These are phyloP conservation scores for Leccinum arenicola DNA, from an alignment of 768 basidiomycete species.

Conservation along the genomic window DNA sequence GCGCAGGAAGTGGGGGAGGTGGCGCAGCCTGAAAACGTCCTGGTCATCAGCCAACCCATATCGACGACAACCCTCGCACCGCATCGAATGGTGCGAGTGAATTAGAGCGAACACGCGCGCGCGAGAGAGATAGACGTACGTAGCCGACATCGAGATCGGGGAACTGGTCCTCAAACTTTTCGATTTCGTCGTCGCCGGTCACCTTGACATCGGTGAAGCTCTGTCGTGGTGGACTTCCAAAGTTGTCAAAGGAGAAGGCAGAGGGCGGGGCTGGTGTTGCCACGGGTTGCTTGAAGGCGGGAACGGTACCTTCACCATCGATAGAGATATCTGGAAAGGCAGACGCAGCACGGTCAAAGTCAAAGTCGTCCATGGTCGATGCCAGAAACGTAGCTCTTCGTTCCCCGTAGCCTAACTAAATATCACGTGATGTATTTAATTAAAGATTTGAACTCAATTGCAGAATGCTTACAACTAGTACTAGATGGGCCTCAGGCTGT, in stretches of 20 bases:
- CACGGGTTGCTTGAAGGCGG: slow-evolving; percentile 34
- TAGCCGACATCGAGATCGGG: slow-evolving; percentile 66
- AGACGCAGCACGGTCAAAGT: slow-evolving; percentile 78
- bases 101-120: background rate
- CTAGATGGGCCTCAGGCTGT: no score
- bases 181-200: slow-evolving; percentile 82
- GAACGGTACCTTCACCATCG: slow-evolving; percentile 60
- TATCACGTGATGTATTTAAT: slow-evolving; percentile 12
- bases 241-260: slow-evolving; percentile 66
- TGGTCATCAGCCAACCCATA: slow-evolving; percentile 1
- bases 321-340: slow-evolving; percentile 84
- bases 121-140: slow-evolving; percentile 27
- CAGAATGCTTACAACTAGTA: no score
- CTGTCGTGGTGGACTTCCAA: slow-evolving; percentile 46
- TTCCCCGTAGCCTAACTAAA: background rate
- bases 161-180: slow-evolving; percentile 83
- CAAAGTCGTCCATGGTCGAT: slow-evolving; percentile 46
- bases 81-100: background rate
- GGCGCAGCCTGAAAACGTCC: slow-evolving; percentile 31
- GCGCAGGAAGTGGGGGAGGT: slow-evolving; percentile 22
- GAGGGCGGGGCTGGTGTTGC: slow-evolving; percentile 33
- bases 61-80: slow-evolving; percentile 13
- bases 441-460: no score
- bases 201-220: slow-evolving; percentile 62
- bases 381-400: background rate